Percentiles rank a stretch among this genome's conserved stretches.
phyloP scores from a whole-genome alignment of 2,329 filamentous ascomycete species.

The Fusarium sublunatum region DNA sequence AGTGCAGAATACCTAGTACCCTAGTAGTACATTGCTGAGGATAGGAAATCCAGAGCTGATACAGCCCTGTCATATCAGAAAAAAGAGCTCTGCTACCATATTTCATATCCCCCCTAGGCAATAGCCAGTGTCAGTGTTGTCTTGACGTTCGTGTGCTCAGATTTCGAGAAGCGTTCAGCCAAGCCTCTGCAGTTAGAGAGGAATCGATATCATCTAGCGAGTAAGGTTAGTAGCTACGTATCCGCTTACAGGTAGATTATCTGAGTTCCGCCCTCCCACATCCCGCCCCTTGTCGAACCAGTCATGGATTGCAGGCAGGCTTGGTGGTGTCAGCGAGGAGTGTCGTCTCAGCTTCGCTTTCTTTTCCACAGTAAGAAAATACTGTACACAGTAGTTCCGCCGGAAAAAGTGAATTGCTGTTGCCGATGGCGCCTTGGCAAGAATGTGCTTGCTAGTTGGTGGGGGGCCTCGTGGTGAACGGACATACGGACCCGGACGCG shows the following conservation, averaged over 20 bases:
- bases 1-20: background rate
- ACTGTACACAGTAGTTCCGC: conserved; percentile 23
- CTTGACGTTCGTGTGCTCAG: conserved; percentile 10
- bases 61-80: background rate
- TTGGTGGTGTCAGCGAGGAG: conserved; percentile 1
- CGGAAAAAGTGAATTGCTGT: conserved; percentile 11
- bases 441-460: conserved; percentile 34
- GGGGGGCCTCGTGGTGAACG: conserved; percentile 44
- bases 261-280: conserved; percentile 13
- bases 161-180: conserved; percentile 12
- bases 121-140: no score
- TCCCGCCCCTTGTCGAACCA: conserved; percentile 10
- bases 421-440: conserved; percentile 35
- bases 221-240: background rate
- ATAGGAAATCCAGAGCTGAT: no score
- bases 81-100: conserved; percentile 17
- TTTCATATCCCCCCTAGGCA: background rate
- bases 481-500: conserved; percentile 32
- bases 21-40: background rate
- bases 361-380: conserved; percentile 23
- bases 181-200: no score
- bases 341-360: conserved; percentile 32
- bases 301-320: conserved; percentile 11
- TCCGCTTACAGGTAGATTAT: background rate
- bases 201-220: background rate